A percentile compares a stretch with the other conserved stretches of the same genome.
phyloP scores from a whole-genome alignment of 306 rosid species.

The Nissolia schottii region DNA sequence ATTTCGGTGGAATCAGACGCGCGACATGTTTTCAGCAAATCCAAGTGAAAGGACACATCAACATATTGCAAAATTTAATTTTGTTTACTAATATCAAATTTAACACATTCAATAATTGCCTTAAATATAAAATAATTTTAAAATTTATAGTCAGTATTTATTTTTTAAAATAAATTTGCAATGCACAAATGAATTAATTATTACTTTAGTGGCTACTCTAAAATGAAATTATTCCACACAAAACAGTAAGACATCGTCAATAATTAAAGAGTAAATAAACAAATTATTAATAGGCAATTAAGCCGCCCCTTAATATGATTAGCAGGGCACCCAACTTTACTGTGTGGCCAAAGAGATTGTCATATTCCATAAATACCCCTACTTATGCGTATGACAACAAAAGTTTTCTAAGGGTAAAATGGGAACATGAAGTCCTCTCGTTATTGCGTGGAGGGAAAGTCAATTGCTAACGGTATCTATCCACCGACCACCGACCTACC shows the following conservation, averaged over 20 bases:
- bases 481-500: conserved; percentile 89
- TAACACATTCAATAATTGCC: too few species aligned
- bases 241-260: not conserved
- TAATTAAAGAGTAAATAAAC: conserved; percentile 4
- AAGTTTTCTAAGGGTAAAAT: conserved; percentile 26
- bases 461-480: conserved; percentile 78
- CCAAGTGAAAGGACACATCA: not conserved
- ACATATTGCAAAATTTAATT: not conserved
- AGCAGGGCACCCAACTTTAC: conserved; percentile 17
- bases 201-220: too few species aligned
- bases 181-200: too few species aligned
- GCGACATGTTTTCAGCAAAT: not conserved
- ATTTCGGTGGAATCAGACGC: not conserved
- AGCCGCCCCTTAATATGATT: conserved; percentile 36
- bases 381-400: not conserved
- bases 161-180: too few species aligned
- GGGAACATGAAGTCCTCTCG: conserved; percentile 29
- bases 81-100: not conserved
- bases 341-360: not conserved
- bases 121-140: too few species aligned
- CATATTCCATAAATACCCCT: conserved; percentile 19
- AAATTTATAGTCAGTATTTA: too few species aligned
- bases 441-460: conserved; percentile 65
- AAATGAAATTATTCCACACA: not conserved
- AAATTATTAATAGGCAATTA: conserved; percentile 10